Base-by-base conservation (phyloP, 2,329 filamentous ascomycete species). In the Hirsutella rhossiliensis region DNA sequence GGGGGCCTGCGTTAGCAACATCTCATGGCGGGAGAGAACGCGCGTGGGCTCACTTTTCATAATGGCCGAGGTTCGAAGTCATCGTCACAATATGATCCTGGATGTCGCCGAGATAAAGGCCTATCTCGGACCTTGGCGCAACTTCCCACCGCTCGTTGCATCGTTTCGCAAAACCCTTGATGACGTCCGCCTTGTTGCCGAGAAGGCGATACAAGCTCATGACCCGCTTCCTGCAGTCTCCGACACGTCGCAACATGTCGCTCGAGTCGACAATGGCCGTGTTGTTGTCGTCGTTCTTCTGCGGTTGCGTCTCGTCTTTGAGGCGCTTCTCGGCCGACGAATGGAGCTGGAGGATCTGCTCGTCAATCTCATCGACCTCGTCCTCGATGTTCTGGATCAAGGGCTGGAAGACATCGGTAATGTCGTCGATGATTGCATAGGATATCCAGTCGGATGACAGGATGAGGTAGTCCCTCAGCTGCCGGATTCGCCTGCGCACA, bases 51-150 rank as follows among this genome's bases (percentile, higher is more conserved):
- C 71, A 92, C 86, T 89, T 94, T 65, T 98, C 92, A 57, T 97
- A 97, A 61, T 98, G 92, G 52, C 82, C 84, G 58, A 98, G 66
- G 60, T 97, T 98, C 42, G 84, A 86, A 32, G 90, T 97, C 92
- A 98, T 98, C 50, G 92, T 98, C 54, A 98, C 82, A 54, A 98
- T 97, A 61, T 98, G 92, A 68, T 98, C 92, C 63, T 98, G 92
- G 50, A 98, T 98, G 67, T 98, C 92, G 49, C 92, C 92, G 46
- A 98, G 70, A 64, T 97, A 98, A 43, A 98, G 67, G n/a, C 92
- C 92, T 59, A 98, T 97, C 61, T 98, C 92, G 30, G 85, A 92
- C 49, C 89, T 78, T 11, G 92, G 92, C 6, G 92, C 90, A 47
- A 98, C 86, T 54, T 96, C 86, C 88, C 89, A 98, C 51, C 94